phyloP scores from a whole-genome alignment of 495 filamentous ascomycete genomes.

The Aspergillus incahuasiensis region DNA sequence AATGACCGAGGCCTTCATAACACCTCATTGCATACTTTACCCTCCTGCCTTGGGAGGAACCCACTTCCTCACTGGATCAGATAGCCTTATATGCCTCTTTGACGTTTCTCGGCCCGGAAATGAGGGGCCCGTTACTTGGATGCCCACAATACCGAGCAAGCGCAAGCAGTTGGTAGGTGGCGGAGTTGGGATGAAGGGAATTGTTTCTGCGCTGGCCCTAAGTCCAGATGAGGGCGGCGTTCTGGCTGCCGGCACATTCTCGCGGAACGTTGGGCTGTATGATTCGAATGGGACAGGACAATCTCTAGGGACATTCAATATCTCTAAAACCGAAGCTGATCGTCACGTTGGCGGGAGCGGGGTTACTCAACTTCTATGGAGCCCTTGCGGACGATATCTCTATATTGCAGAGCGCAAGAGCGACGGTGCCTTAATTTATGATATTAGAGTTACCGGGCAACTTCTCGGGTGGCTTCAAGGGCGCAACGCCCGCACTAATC shows the following conservation, averaged over 20 bases:
- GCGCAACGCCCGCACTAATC: conserved; percentile 66
- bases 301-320: conserved; percentile 61
- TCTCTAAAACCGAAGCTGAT: conserved; percentile 36
- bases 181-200: conserved; percentile 78
- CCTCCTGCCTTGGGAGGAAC: conserved; percentile 46
- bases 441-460: conserved; percentile 68
- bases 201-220: conserved; percentile 62
- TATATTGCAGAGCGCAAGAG: conserved; percentile 81
- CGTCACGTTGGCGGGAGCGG: conserved; percentile 57
- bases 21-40: conserved; percentile 72
- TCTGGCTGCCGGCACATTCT: conserved; percentile 80
- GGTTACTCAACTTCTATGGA: conserved; percentile 74
- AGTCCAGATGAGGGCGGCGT: conserved; percentile 48
- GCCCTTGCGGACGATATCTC: conserved; percentile 80
- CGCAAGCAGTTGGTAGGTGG: conserved; percentile 63
- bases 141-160: conserved; percentile 74
- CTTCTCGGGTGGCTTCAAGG: conserved; percentile 67
- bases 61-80: conserved; percentile 66
- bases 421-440: conserved; percentile 71
- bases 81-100: conserved; percentile 70
- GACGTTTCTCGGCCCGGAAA: conserved; percentile 64
- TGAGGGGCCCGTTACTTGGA: conserved; percentile 52
- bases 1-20: conserved; percentile 74
- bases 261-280: conserved; percentile 71
- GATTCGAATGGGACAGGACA: conserved; percentile 61